phyloP scores from a whole-genome alignment of 2,329 filamentous ascomycete species.

The Microcera coccophila region DNA sequence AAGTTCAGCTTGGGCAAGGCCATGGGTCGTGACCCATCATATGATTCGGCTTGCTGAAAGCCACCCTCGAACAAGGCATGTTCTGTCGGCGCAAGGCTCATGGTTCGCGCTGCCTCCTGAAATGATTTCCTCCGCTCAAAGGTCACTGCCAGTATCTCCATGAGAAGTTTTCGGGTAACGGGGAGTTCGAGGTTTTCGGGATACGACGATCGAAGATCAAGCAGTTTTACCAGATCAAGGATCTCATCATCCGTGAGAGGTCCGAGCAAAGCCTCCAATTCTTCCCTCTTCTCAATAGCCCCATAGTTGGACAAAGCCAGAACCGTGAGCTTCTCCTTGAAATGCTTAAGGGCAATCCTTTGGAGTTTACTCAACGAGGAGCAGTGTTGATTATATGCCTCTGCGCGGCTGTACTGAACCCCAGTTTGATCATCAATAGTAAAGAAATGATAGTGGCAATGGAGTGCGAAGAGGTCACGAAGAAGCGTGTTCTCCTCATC shows the following conservation, averaged over 20 bases:
- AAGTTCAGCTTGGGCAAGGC: conserved; percentile 92
- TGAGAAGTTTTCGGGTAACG: conserved; percentile 59
- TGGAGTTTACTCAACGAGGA: conserved; percentile 74
- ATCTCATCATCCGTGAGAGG: conserved; percentile 73
- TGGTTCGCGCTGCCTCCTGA: conserved; percentile 68
- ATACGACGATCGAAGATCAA: conserved; percentile 81
- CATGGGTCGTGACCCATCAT: conserved; percentile 81
- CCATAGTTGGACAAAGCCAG: conserved; percentile 89
- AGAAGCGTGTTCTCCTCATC: conserved; percentile 72
- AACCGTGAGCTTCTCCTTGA: conserved; percentile 87
- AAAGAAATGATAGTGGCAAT: conserved; percentile 84
- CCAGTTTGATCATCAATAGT: conserved; percentile 89
- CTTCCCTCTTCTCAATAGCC: conserved; percentile 74
- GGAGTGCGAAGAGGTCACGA: conserved; percentile 73
- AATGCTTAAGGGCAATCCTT: conserved; percentile 70
- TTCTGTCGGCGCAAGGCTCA: conserved; percentile 83
- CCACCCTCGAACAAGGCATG: conserved; percentile 72
- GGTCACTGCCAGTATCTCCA: conserved; percentile 68
- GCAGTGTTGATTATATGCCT: conserved; percentile 79
- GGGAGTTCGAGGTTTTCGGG: conserved; percentile 64
- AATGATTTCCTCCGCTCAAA: conserved; percentile 80
- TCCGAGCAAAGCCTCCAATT: conserved; percentile 72
- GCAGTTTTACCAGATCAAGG: conserved; percentile 59
- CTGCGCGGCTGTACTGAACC: conserved; percentile 64
- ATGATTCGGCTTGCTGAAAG: conserved; percentile 76